Evolutionary conservation across 2,329 filamentous ascomycete species (phyloP), one percentile per base, ranked within the genome.

Genomic region (Fusarium begoniae): DNA sequence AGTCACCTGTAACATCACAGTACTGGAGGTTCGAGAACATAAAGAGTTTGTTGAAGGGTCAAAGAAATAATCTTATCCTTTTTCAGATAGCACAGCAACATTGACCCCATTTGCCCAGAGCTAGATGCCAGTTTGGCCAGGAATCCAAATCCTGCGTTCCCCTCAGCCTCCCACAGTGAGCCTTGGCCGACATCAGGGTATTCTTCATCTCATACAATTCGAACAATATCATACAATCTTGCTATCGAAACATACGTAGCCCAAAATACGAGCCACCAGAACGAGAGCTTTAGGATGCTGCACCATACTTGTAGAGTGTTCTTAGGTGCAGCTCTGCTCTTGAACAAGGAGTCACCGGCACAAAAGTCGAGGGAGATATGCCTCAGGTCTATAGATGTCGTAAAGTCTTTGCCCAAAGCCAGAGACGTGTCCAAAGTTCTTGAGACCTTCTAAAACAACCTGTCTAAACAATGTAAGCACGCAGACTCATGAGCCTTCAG

Each of bases 321-420:
- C 8, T 28, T 5, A 47, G 44, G 12, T 28, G 12, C 14, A 14
- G 30, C 50, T 54, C 50, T 54, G 4, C 3, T 54, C 12, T 38
- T 17, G 3, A 28, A 26, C 11, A 38, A 37, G 13, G 50, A 28
- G n/a, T 38, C 20, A 14, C 12, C 12, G 14, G 4, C 22, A 51
- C 2, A 24, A 24, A 14, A 24, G 8, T 24, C 7, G 22, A 50
- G 2, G 22, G 26, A 48, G 3, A 48, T 12, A 4, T 15, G 3
- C 11, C 22, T 7, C 3, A 32, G 7, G 28, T 17, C 22, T 32
- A 13, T 17, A 32, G 3, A 18, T 13, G 5, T 17, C 0, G 9
- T n/a, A 3, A 32, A 18, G 5, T 9, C 15, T n/a, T 5, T 50
- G 8, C 5, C 22, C 7, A 11, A 13, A 10, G 22, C 48, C 2